Percentiles rank a stretch among this genome's conserved stretches.
Conservation (phyloP, 371 early-diverging fungal species). For the Globomyces sp. region DNA sequence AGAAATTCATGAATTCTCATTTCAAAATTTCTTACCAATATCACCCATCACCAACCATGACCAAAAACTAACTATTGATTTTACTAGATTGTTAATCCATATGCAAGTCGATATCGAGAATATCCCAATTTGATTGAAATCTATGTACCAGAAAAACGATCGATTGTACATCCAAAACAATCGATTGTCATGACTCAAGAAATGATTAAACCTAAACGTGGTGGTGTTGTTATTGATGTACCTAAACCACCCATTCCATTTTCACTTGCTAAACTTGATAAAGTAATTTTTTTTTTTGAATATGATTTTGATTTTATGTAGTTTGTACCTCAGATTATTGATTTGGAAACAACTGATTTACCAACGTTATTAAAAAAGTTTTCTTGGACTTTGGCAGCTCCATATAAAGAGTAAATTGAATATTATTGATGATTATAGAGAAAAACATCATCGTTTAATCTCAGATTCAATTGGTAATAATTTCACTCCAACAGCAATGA, state of each 20-base stretch:
- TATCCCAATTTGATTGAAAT: slow-evolving; percentile 25
- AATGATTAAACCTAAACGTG: not conserved
- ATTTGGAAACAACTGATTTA: slow-evolving; percentile 30
- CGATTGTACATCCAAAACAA: not conserved
- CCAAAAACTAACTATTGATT: too few relatives aligned
- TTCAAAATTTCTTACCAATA: too few relatives aligned
- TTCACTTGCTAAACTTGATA: slow-evolving; percentile 18
- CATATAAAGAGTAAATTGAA: slow-evolving; percentile 44
- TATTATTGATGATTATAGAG: slow-evolving; percentile 11
- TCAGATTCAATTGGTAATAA: slow-evolving; percentile 60
- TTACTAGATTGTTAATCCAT: not conserved
- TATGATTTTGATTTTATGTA: not conserved
- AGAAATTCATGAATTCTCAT: too few relatives aligned
- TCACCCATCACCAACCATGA: too few relatives aligned
- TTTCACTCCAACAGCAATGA: slow-evolving; percentile 47
- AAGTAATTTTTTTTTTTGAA: not conserved
- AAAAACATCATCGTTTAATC: slow-evolving; percentile 38
- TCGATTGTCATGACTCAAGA: not conserved
- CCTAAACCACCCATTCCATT: slow-evolving; percentile 12
- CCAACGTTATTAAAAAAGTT: slow-evolving; percentile 48
- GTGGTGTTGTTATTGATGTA: slow-evolving; percentile 5
- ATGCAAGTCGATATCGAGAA: slow-evolving; percentile 12
- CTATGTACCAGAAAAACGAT: slow-evolving; percentile 17
- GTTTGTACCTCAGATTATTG: slow-evolving; percentile 10
- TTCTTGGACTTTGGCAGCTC: slow-evolving; percentile 54